Base-by-base conservation (phyloP, 371 early-diverging fungal species). In the Mortierella sp. region DNA sequence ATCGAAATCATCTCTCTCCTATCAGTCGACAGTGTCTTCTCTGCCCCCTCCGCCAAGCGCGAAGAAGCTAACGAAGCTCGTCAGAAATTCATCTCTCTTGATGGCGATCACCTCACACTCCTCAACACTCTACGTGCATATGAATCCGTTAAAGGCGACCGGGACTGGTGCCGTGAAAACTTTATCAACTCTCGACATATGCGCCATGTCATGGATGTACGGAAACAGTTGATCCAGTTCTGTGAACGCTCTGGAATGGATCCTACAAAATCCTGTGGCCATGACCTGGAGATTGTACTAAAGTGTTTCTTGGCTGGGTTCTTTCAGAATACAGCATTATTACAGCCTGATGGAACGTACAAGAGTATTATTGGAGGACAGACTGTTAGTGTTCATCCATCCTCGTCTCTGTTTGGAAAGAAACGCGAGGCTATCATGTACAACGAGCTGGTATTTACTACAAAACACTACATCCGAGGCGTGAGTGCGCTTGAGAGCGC, bases 401-500 rank as follows among this genome's bases (percentile, higher is more conserved):
- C 92, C 0, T 95, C 95, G 28, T 90, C 93, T 40, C 86, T 97
- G 86, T 96, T 95, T 87, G 90, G 90, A 24, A 93, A 90, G 85
- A 92, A 91, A 35, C 86, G 87, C 0, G 93, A 94, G 64, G 93
- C 94, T 11, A 89, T 99, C 45, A 86, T 99, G 77, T 99, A 96
- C 85, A 95, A 97, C 76, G 98, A 99, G 85, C 88, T 96, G 57
- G 97, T 96, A 5, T 94, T 94, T 62, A 98, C 98, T 0, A 93
- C 95, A 18, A 91, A 93, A 59, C 92, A 95, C 68, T 97, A 97
- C 84, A 92, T 96, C 59, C 89, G 97, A 26, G 91, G 93, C 39
- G 95, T 96, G 0, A 94, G 96, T 26, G 90, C 92, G 3, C 92
- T 96, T 3, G 93, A 97, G 66, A 90, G 93, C 37, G 81, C 87